Percentiles rank a stretch among this genome's conserved stretches.
Evolutionary conservation across 306 rosid genomes (phyloP).

Genomic region (Vachellia pachyceras): DNA sequence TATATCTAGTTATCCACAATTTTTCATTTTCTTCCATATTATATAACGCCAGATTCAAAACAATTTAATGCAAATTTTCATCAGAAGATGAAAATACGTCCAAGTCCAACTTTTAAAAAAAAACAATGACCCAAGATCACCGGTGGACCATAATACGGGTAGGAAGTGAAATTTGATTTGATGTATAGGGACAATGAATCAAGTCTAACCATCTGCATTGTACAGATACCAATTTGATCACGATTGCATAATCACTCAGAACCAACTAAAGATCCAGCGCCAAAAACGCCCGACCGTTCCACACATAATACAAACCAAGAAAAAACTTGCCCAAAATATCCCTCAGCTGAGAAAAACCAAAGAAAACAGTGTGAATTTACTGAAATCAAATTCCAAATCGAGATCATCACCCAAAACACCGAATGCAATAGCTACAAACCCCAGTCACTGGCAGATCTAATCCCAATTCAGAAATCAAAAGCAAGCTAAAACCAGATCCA

Average conservation of each 20-base stretch:
- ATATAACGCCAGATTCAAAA: neutral
- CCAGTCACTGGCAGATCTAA: slow-evolving; percentile 51
- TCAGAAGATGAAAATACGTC: neutral
- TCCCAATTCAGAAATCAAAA: slow-evolving; percentile 26
- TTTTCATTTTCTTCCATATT: too few species aligned
- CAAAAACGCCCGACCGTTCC: neutral
- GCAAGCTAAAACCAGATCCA: slow-evolving; percentile 46
- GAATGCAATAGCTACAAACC: slow-evolving; percentile 1
- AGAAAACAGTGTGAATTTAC: neutral
- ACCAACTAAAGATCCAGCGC: slow-evolving; percentile 38
- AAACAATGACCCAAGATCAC: neutral
- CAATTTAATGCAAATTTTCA: neutral
- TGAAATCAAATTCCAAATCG: slow-evolving; percentile 19
- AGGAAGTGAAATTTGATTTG: slow-evolving; percentile 31
- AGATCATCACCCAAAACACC: neutral
- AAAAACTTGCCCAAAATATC: neutral
- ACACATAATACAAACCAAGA: neutral
- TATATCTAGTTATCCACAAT: neutral
- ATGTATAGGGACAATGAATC: neutral
- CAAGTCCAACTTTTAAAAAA: neutral
- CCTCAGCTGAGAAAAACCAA: slow-evolving; percentile 23
- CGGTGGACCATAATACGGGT: neutral
- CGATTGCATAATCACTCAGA: slow-evolving; percentile 4
- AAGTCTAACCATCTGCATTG: slow-evolving; percentile 24
- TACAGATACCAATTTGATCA: neutral